Evolutionary conservation across 768 basidiomycete genomes (phyloP).

Genomic region (Leccinum disarticulatum): DNA sequence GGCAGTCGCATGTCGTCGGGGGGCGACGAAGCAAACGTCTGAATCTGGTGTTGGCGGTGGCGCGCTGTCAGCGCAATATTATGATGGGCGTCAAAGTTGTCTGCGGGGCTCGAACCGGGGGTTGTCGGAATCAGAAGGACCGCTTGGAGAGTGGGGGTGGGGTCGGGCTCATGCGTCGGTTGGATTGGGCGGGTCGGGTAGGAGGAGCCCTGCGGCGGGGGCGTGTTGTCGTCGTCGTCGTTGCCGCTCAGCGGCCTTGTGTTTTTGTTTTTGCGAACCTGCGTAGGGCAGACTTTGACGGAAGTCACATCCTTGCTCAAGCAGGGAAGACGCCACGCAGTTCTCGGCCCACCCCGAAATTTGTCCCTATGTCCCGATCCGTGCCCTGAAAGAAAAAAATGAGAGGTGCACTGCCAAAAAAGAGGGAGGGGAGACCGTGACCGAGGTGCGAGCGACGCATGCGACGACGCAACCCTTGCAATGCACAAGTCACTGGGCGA

Average conservation of each 20-base stretch:
- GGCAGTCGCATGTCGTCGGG: neutral
- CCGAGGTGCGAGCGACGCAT: neutral
- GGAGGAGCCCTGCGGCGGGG: neutral
- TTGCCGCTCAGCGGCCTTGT: neutral
- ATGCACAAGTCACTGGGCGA: neutral
- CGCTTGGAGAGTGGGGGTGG: neutral
- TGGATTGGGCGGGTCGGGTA: neutral
- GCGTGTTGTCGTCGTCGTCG: neutral
- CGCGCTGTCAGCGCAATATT: neutral
- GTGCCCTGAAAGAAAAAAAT: neutral
- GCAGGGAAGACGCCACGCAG: neutral
- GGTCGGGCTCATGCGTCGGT: neutral
- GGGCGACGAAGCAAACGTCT: neutral
- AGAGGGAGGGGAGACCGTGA: neutral
- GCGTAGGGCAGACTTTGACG: neutral
- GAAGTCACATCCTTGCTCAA: neutral
- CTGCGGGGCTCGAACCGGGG: neutral
- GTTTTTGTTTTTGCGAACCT: neutral
- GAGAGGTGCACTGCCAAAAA: neutral
- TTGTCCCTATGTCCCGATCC: neutral
- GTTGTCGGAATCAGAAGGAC: neutral
- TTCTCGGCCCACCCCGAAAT: neutral
- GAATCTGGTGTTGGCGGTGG: neutral
- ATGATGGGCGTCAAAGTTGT: neutral
- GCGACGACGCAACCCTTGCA: neutral